phyloP scores from a whole-genome alignment of 352 stramenopile genomes.

The Lagenidium giganteum region DNA sequence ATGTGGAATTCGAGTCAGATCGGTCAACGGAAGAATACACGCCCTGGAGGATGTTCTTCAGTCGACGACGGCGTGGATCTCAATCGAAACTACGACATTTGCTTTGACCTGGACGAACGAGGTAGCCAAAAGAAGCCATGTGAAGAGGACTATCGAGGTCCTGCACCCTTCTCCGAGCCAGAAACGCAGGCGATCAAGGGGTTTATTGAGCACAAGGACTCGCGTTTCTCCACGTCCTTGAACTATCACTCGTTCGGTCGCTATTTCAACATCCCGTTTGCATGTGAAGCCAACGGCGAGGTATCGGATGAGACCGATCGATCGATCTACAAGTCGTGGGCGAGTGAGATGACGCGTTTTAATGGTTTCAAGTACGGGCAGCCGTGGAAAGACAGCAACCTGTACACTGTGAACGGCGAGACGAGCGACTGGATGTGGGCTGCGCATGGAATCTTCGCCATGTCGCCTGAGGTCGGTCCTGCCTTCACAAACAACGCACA shows the following conservation, averaged over 20 bases:
- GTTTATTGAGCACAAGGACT: conserved; percentile 44
- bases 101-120: conserved; percentile 51
- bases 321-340: conserved; percentile 42
- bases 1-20: conserved; percentile 41
- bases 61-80: conserved; percentile 63
- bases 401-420: conserved; percentile 86
- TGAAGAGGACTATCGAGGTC: conserved; percentile 69
- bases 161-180: conserved; percentile 70
- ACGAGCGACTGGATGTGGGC: conserved; percentile 87
- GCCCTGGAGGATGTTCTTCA: conserved; percentile 15
- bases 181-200: conserved; percentile 70
- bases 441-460: conserved; percentile 72
- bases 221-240: conserved; percentile 55
- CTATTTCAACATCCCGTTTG: conserved; percentile 82
- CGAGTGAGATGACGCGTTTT: conserved; percentile 63
- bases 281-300: conserved; percentile 56
- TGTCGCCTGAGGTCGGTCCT: conserved; percentile 80
- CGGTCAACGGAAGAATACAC: conserved; percentile 72
- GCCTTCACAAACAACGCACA: conserved; percentile 30
- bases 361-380: conserved; percentile 77
- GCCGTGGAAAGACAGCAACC: conserved; percentile 76
- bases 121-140: conserved; percentile 66
- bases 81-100: conserved; percentile 85
- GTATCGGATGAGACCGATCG: conserved; percentile 25
- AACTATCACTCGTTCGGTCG: conserved; percentile 86